These are phyloP conservation scores for Remersonia thermophila DNA, from an alignment of 2,329 filamentous ascomycete species.

Conservation along the genomic window DNA sequence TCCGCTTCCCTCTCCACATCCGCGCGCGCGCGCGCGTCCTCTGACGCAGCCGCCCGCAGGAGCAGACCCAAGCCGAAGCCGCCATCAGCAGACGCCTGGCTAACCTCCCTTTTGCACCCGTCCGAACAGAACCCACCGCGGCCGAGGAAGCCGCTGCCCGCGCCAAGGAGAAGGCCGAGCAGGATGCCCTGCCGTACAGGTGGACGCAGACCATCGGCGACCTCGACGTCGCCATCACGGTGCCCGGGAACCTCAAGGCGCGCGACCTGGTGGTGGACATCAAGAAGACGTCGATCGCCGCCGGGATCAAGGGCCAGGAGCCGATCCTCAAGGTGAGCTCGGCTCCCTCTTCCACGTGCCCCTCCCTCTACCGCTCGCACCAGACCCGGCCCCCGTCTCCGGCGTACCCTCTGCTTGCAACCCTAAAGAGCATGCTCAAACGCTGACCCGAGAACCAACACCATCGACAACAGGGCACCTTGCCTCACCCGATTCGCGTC, in stretches of 20 bases:
- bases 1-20: no score
- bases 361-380: no score
- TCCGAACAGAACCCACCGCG: constrained; percentile 34
- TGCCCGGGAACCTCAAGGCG: constrained; percentile 75
- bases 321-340: constrained; percentile 71
- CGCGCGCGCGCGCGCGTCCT: no score
- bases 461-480: constrained; percentile 80
- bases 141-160: constrained; percentile 46
- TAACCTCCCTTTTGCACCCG: no score
- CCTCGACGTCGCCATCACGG: constrained; percentile 63
- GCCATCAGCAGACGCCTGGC: no score
- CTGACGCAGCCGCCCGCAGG: no score
- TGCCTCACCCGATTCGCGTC: constrained; percentile 64
- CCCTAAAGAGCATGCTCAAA: no score
- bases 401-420: no score
- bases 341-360: constrained; percentile 12
- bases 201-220: constrained; percentile 92
- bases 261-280: constrained; percentile 74
- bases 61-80: no score
- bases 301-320: constrained; percentile 78
- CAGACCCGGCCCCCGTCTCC: no score
- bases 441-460: no score
- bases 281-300: constrained; percentile 64
- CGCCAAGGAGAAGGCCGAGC: constrained; percentile 72
- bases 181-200: constrained; percentile 87